These are phyloP conservation scores for Monascus ruber DNA, from an alignment of 2,329 filamentous ascomycete species.

Conservation along the genomic window DNA sequence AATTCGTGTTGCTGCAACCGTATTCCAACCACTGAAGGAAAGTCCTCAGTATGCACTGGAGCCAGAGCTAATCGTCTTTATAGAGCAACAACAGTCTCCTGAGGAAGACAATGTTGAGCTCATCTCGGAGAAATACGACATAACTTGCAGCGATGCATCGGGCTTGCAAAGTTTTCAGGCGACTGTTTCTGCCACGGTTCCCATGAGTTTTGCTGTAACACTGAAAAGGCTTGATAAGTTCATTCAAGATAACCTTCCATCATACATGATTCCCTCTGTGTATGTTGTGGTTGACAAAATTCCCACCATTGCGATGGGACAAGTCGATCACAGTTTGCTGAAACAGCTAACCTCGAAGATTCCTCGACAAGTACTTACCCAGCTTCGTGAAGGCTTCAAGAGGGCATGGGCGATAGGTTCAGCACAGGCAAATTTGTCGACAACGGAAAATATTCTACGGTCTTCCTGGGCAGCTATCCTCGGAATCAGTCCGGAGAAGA, in stretches of 20 bases:
- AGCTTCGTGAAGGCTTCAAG: slow-evolving; percentile 10
- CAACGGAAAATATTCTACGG: slow-evolving; percentile 24
- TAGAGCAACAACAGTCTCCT: neutral
- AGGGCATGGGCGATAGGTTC: slow-evolving; percentile 23
- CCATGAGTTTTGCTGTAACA: too few relatives aligned
- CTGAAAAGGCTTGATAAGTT: too few relatives aligned
- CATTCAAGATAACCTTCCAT: too few relatives aligned
- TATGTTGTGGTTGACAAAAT: too few relatives aligned
- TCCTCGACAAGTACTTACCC: slow-evolving; percentile 5
- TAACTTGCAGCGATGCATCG: neutral
- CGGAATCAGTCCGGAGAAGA: slow-evolving; percentile 23
- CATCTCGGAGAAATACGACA: neutral
- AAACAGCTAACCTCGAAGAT: slow-evolving; percentile 19
- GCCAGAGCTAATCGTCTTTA: neutral
- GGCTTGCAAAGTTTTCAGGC: slow-evolving; percentile 14
- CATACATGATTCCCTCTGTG: too few relatives aligned
- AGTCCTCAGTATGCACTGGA: too few relatives aligned
- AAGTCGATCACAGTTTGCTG: slow-evolving; percentile 22
- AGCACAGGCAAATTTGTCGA: slow-evolving; percentile 20
- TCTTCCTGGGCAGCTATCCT: slow-evolving; percentile 20
- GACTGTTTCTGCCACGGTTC: slow-evolving; percentile 32
- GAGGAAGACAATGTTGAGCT: neutral
- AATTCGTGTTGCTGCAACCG: neutral
- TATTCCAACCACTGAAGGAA: too few relatives aligned
- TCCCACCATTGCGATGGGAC: too few relatives aligned